Conservation (phyloP, 208 protist species). For the Trypanosoma grayi region DNA sequence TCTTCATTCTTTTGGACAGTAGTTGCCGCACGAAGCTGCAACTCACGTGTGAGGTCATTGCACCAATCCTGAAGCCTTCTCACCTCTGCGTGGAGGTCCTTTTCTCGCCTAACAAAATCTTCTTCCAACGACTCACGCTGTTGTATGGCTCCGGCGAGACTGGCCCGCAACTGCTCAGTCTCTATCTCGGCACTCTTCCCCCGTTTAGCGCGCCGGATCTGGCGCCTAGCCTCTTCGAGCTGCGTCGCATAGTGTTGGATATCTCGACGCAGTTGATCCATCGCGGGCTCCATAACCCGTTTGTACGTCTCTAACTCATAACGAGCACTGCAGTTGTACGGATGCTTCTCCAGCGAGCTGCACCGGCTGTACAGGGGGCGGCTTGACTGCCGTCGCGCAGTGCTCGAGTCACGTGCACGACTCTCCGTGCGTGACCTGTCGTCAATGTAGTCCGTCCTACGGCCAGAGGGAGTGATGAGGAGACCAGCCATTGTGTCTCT, state of each 20-base stretch:
- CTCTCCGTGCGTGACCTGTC: not conserved
- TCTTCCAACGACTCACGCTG: not conserved
- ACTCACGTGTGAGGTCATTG: not conserved
- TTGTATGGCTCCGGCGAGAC: not conserved
- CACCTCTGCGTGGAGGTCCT: constrained; percentile 2
- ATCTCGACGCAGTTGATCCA: constrained; percentile 45
- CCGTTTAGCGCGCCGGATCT: constrained; percentile 26
- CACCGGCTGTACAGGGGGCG: not conserved
- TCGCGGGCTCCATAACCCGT: constrained; percentile 49
- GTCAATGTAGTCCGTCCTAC: not conserved
- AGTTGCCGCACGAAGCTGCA: not conserved
- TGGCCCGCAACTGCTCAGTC: not conserved
- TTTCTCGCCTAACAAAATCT: constrained; percentile 5
- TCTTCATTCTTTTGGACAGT: not conserved
- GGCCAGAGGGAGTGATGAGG: constrained; percentile 8
- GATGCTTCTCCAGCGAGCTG: constrained; percentile 20
- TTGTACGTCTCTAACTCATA: constrained; percentile 60
- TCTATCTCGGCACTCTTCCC: constrained; percentile 13
- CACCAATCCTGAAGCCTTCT: constrained; percentile 2
- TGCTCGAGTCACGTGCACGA: not conserved
- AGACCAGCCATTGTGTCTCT: not conserved
- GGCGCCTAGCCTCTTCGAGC: constrained; percentile 25
- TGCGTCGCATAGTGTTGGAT: constrained; percentile 26
- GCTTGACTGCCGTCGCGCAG: not conserved
- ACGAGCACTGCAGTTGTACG: constrained; percentile 23